These are phyloP conservation scores for Candida jianshihensis DNA, from an alignment of 805 yeast genomes.

Conservation along the genomic window DNA sequence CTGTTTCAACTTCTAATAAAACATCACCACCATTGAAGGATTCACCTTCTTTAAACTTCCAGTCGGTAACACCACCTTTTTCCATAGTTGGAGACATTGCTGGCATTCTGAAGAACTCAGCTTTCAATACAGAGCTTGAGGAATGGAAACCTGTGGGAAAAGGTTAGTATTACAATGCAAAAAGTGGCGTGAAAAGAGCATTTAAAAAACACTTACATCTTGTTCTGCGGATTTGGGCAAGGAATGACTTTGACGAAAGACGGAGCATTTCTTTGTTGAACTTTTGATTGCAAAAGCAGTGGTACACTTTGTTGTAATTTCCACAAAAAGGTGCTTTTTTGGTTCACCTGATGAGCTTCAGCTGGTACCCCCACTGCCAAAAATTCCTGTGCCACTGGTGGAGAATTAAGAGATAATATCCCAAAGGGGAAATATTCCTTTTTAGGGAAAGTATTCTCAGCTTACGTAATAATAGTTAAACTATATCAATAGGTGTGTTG, in stretches of 20 bases:
- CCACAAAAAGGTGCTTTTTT: neutral
- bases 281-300: neutral
- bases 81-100: slow-evolving; percentile 99
- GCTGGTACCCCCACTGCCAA: neutral
- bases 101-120: slow-evolving; percentile 74
- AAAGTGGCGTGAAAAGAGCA: no score
- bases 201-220: neutral
- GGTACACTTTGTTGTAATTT: neutral
- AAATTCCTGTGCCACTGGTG: neutral
- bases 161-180: no score
- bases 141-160: slow-evolving; percentile 18
- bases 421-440: neutral
- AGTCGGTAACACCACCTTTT: slow-evolving; percentile 83
- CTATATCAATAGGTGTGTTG: no score
- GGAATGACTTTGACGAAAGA: neutral
- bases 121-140: slow-evolving; percentile 18
- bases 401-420: neutral
- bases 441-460: neutral
- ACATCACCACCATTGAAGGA: slow-evolving; percentile 77
- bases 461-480: no score
- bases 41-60: slow-evolving; percentile 82
- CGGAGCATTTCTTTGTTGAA: slow-evolving; percentile 8
- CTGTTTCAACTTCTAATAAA: slow-evolving; percentile 76
- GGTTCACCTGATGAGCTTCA: slow-evolving; percentile 1
- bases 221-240: neutral